These are phyloP conservation scores for Oidiodendron maius DNA, from an alignment of 495 filamentous ascomycete species.

Conservation along the genomic window DNA sequence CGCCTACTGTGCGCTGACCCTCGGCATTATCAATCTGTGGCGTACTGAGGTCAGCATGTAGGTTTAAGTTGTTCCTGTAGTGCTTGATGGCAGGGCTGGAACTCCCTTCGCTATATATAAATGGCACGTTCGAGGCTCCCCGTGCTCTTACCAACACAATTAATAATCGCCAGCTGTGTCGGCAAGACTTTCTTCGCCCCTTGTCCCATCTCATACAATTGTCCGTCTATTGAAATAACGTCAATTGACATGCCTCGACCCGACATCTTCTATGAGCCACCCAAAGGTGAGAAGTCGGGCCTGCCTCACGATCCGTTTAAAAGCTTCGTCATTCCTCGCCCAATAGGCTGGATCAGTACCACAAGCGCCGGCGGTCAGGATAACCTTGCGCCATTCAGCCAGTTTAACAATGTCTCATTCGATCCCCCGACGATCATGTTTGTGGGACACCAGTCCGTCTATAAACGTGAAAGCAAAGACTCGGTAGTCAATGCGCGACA, in stretches of 20 bases:
- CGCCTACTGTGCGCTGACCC: too few species aligned
- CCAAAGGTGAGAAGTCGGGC: slow-evolving; percentile 2
- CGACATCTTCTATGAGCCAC: background rate
- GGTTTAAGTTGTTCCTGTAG: too few species aligned
- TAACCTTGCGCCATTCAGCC: slow-evolving; percentile 51
- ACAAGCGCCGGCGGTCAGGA: slow-evolving; percentile 24
- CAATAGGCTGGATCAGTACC: slow-evolving; percentile 43
- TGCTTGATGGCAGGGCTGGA: too few species aligned
- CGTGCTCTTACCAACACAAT: too few species aligned
- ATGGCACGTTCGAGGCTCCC: too few species aligned
- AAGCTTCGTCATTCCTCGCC: slow-evolving; percentile 36
- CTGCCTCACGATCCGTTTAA: slow-evolving; percentile 41
- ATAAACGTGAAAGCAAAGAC: slow-evolving; percentile 42
- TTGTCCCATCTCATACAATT: too few species aligned
- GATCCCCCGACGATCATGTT: slow-evolving; percentile 56
- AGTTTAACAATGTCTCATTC: slow-evolving; percentile 57
- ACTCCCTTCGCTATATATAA: too few species aligned
- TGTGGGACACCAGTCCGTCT: slow-evolving; percentile 41
- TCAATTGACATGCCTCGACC: background rate
- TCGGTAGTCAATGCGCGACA: slow-evolving; percentile 45
- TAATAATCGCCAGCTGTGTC: too few species aligned
- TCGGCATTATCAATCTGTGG: too few species aligned
- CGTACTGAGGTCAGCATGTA: too few species aligned
- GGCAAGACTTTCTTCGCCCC: too few species aligned
- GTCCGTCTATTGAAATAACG: too few species aligned